Evolutionary conservation across 305 asterid species (phyloP).

Genomic region (Stenogyne calaminthoides): DNA sequence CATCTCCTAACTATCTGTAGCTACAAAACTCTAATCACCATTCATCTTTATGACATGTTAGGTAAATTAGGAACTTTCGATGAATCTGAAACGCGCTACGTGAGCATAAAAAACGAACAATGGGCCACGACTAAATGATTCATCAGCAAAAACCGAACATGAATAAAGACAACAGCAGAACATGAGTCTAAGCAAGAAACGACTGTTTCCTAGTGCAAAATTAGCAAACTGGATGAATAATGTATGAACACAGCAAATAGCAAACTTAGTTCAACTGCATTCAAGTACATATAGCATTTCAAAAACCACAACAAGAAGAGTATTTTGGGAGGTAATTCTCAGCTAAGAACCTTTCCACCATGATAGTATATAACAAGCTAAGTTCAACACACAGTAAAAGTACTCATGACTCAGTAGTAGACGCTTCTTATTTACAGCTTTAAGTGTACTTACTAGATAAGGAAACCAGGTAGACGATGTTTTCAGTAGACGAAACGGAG

Average conservation of each 20-base stretch:
- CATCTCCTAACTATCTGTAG: conserved; percentile 12
- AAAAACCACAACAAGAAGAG: conserved; percentile 27
- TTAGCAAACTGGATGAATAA: conserved; percentile 18
- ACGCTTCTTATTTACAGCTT: conserved; percentile 25
- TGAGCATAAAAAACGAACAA: not conserved
- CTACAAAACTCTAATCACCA: not conserved
- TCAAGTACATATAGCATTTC: conserved; percentile 16
- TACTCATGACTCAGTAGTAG: conserved; percentile 10
- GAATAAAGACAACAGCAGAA: not conserved
- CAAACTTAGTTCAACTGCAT: conserved; percentile 11
- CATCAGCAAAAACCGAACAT: not conserved
- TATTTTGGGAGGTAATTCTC: conserved; percentile 10
- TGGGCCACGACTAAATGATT: not conserved
- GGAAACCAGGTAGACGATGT: conserved; percentile 16
- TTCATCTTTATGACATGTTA: not conserved
- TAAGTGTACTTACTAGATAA: conserved; percentile 32
- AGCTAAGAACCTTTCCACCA: conserved; percentile 13
- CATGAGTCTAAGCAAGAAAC: not conserved
- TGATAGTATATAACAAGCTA: conserved; percentile 12
- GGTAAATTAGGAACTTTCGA: conserved; percentile 3
- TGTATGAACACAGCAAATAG: not conserved
- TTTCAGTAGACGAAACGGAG: not conserved
- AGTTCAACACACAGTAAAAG: conserved; percentile 25
- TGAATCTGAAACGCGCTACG: not conserved
- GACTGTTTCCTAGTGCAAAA: not conserved